Base-by-base conservation (phyloP, 1,284 basidiomycete species). In the Trichosporon coremiiforme region DNA sequence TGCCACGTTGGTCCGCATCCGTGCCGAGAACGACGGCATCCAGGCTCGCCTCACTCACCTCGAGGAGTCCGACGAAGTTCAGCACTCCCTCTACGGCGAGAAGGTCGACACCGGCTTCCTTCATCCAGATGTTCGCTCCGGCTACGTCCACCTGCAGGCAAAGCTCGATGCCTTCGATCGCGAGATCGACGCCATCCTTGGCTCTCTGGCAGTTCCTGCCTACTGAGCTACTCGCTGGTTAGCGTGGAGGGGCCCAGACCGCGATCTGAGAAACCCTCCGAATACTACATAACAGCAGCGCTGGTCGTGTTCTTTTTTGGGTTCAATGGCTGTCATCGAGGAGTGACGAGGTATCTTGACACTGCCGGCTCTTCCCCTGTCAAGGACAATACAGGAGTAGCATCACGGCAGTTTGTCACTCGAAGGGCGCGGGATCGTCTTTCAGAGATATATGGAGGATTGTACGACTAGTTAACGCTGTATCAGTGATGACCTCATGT, bases 161-260 rank as follows among this genome's bases (percentile, higher is more conserved):
- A 87, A 89, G 74, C 79, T 95, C 75, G 90, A 93, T 70, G 90
- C 91, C 64, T 88, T 93, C 53, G 84, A 84, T 72, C 89, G 88
- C 77, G 89, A 91, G 74, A 80, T 95, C 73, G 90, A 93, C 72
- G 91, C 91, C 63, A 87, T 93, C 84, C 72, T 85, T 25, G 70
- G 71, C 25, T 55, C 70, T 36, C 68, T 73, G n/a, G 57, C 57
- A 4, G 70, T 73, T 33, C 64, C 66, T 12, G 70, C 65, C 6
- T 65, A 66, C 57, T 70, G 22, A 53, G 50, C 9, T 22, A 4
- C 9, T 25, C 15, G 20, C 1, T 25, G 10, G 9, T 53, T 20
- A 17, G 66, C 38, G 47, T 2, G 47, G 47, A 12, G 31, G 29
- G 50, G 15, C 4, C 9, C 31, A 4, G 25, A 8, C 3, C 12